These are phyloP conservation scores for Gossypium mustelinum DNA, from an alignment of 345 rosid species.

Conservation along the genomic window DNA sequence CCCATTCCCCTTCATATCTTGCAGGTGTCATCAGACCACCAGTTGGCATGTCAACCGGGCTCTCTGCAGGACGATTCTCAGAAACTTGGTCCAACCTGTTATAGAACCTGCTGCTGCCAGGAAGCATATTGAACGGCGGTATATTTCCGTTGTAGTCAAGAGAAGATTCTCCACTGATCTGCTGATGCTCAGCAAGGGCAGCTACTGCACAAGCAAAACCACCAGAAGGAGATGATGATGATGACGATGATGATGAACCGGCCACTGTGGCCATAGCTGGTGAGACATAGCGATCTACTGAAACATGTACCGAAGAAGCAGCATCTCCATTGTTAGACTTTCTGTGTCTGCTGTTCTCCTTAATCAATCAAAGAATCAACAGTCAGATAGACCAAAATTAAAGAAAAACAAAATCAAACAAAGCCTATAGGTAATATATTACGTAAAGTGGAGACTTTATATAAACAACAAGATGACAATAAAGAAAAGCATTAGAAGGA, in stretches of 20 bases:
- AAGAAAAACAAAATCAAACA: background rate
- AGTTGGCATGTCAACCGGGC: slow-evolving; percentile 27
- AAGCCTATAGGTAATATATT: background rate
- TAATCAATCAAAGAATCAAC: slow-evolving; percentile 14
- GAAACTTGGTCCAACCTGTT: slow-evolving; percentile 34
- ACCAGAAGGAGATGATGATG: slow-evolving; percentile 69
- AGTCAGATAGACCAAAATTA: background rate
- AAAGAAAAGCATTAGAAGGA: background rate
- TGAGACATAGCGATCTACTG: slow-evolving; percentile 40
- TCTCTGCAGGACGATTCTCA: slow-evolving; percentile 35
- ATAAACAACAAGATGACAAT: background rate
- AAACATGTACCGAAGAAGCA: slow-evolving; percentile 43
- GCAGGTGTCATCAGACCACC: slow-evolving; percentile 25
- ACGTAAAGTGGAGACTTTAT: background rate
- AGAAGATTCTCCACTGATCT: slow-evolving; percentile 56
- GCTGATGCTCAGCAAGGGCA: slow-evolving; percentile 91
- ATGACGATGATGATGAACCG: slow-evolving; percentile 52
- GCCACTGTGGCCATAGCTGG: slow-evolving; percentile 33
- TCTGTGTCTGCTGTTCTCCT: slow-evolving; percentile 66
- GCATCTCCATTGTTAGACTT: slow-evolving; percentile 33
- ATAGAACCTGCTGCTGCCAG: slow-evolving; percentile 47
- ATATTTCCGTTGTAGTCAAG: slow-evolving; percentile 33
- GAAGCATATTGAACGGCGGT: slow-evolving; percentile 41
- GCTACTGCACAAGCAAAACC: slow-evolving; percentile 89
- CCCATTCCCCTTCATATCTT: slow-evolving; percentile 53